Base-by-base conservation (phyloP, 306 rosid genomes). In the Biancaea sappan region DNA sequence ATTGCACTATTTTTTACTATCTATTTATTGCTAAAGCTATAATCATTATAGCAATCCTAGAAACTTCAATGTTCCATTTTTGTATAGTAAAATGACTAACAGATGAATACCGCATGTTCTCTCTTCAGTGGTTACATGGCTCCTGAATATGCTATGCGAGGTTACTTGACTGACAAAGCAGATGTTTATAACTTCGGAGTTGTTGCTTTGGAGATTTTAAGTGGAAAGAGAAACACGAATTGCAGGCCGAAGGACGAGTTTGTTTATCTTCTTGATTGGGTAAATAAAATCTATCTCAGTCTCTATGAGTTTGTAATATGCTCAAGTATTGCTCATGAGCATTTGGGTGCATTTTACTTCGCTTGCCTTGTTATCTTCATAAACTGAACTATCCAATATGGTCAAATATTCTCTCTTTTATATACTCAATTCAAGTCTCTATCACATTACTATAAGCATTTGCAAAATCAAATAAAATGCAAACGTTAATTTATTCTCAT, bases 211-310 rank as follows among this genome's bases (percentile, higher is more conserved):
- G 98, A 93, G 71, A 86, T 93, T 72, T 92, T 89, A 7, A 89
- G 96, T 22, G 97, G 97, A 64, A 87, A 79, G 79, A 93, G 89
- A 82, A 93, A 93, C 82, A 84, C 91, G 40, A 86, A 63, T 77
- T 88, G 84, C 64, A 77, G 84, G 69, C 86, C 95, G 35, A 89
- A 85, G 79, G 91, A 89, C 41, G 94, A 94, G 79, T 94, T 84
- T 66, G 90, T 94, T 41, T 87, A 88, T 86, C 98, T 94, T 77
- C 88, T 94, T 43, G 97, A 94, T 73, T 87, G 94, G 96, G 97
- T 91, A 87, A 82, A 80, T 65, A 34, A 46, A 35, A 28, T 53
- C 66, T 58, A 24, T n/a, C 41, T 24, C 1, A 25, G 2, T 59
- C 62, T 32, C 8, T 35, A 1, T 5, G 7, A 52, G 28, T 25